Conservation (phyloP, 805 yeast genomes). For the Sugiyamaella boreocaroliniensis region DNA sequence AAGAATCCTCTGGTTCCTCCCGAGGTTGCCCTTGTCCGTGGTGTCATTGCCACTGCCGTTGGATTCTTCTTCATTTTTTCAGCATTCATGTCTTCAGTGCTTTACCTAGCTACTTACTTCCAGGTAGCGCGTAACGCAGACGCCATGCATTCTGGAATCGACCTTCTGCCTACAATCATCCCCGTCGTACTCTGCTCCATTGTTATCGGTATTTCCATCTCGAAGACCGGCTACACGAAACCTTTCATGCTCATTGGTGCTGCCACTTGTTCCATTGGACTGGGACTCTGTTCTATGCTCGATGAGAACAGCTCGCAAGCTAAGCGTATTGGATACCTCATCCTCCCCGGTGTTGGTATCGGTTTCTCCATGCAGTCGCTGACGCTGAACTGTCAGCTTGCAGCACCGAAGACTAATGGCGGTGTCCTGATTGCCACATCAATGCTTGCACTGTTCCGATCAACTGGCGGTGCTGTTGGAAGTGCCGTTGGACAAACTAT, state of each 20-base stretch:
- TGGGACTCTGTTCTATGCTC: slow-evolving; percentile 38
- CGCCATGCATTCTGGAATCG: slow-evolving; percentile 35
- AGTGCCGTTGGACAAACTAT: slow-evolving; percentile 37
- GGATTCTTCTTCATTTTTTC: slow-evolving; percentile 43
- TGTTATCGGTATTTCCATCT: slow-evolving; percentile 40
- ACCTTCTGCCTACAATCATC: slow-evolving; percentile 39
- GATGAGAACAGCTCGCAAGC: slow-evolving; percentile 32
- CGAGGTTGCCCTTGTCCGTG: slow-evolving; percentile 4
- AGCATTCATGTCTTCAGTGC: slow-evolving; percentile 39
- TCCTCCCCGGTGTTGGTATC: slow-evolving; percentile 37
- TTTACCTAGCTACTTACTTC: slow-evolving; percentile 43
- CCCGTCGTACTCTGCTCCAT: slow-evolving; percentile 38
- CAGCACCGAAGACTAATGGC: slow-evolving; percentile 48
- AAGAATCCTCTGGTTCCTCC: slow-evolving; percentile 28
- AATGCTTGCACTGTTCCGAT: slow-evolving; percentile 37
- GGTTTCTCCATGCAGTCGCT: slow-evolving; percentile 39
- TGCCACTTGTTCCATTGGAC: slow-evolving; percentile 36
- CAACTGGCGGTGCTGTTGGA: slow-evolving; percentile 41
- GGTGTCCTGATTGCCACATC: slow-evolving; percentile 43
- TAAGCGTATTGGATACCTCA: slow-evolving; percentile 39
- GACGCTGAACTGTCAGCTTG: slow-evolving; percentile 39
- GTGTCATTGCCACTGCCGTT: slow-evolving; percentile 24
- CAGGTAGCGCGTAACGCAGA: slow-evolving; percentile 38
- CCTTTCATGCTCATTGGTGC: slow-evolving; percentile 36
- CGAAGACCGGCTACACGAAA: slow-evolving; percentile 38